These are phyloP conservation scores for Coniochaeta sp. DNA, from an alignment of 2,329 filamentous ascomycete species.

Conservation along the genomic window DNA sequence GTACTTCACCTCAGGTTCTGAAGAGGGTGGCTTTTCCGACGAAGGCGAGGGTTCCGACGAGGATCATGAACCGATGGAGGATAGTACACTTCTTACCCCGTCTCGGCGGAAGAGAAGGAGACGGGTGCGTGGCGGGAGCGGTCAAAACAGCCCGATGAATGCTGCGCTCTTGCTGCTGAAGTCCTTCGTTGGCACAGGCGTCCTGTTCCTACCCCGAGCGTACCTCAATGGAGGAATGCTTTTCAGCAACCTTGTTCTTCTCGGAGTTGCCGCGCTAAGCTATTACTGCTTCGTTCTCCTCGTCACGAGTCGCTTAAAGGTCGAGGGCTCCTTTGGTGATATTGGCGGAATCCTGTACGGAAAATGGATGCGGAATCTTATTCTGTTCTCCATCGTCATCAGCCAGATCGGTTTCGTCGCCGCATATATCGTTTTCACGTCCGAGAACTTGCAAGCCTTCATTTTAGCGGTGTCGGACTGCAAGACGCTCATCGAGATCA, in stretches of 20 bases:
- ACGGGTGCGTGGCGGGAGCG: slow-evolving; percentile 64
- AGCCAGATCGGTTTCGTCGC: slow-evolving; percentile 93
- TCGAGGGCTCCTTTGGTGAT: slow-evolving; percentile 95
- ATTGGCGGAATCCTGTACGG: slow-evolving; percentile 91
- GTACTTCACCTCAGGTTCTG: slow-evolving; percentile 78
- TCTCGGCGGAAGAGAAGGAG: slow-evolving; percentile 66
- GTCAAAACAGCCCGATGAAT: slow-evolving; percentile 70
- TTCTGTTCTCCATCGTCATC: slow-evolving; percentile 85
- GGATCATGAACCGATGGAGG: slow-evolving; percentile 75
- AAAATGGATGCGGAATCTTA: slow-evolving; percentile 79
- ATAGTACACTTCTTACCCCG: slow-evolving; percentile 75
- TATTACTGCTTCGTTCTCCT: slow-evolving; percentile 98
- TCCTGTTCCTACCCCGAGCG: slow-evolving; percentile 84
- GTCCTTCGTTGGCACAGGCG: slow-evolving; percentile 95
- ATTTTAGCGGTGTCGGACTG: slow-evolving; percentile 87
- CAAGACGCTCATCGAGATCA: slow-evolving; percentile 76
- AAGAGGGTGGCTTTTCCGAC: slow-evolving; percentile 49
- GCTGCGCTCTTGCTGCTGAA: slow-evolving; percentile 85
- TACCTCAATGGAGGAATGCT: slow-evolving; percentile 97
- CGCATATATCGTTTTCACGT: slow-evolving; percentile 94
- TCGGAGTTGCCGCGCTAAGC: slow-evolving; percentile 76
- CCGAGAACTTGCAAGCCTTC: slow-evolving; percentile 91
- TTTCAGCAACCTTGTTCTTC: slow-evolving; percentile 87
- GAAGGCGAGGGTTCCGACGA: slow-evolving; percentile 49
- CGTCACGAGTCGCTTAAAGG: slow-evolving; percentile 74